Conservation (phyloP, 2,329 filamentous ascomycete genomes). For the Aureobasidium sp. region DNA sequence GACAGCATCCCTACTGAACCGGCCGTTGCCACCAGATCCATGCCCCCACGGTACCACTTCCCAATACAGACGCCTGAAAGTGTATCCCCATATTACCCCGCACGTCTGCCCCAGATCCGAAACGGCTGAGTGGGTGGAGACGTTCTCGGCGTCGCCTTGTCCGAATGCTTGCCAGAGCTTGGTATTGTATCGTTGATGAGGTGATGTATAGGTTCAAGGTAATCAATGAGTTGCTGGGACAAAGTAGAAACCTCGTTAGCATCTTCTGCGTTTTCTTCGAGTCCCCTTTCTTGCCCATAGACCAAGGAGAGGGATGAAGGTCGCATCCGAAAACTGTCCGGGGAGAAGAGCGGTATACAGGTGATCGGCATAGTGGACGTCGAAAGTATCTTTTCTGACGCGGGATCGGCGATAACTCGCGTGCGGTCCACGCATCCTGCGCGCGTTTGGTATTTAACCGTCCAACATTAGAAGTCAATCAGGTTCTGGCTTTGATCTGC, state of each 20-base stretch:
- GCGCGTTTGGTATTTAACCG: not conserved
- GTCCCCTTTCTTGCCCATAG: too few species aligned
- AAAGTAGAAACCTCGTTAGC: too few species aligned
- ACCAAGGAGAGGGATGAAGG: too few species aligned
- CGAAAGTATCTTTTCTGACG: not conserved
- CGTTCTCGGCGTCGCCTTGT: not conserved
- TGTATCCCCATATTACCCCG: not conserved
- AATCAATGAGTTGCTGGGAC: not conserved
- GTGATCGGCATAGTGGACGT: not conserved
- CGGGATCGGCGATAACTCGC: not conserved
- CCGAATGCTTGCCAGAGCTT: slow-evolving; percentile 1
- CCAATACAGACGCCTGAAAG: not conserved
- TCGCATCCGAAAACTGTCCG: not conserved
- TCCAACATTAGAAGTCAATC: not conserved
- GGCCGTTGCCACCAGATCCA: not conserved
- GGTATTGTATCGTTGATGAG: not conserved
- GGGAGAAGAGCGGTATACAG: not conserved
- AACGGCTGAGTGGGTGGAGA: not conserved
- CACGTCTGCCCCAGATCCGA: not conserved
- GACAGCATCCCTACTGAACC: not conserved
- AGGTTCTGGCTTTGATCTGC: not conserved
- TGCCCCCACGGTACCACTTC: not conserved
- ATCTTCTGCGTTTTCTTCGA: not conserved
- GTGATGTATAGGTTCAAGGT: too few species aligned
- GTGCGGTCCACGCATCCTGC: not conserved